Percentiles rank a stretch among this genome's conserved stretches.
phyloP scores from a whole-genome alignment of 2,329 filamentous ascomycete genomes.

The Neofusicoccum umdonicola region DNA sequence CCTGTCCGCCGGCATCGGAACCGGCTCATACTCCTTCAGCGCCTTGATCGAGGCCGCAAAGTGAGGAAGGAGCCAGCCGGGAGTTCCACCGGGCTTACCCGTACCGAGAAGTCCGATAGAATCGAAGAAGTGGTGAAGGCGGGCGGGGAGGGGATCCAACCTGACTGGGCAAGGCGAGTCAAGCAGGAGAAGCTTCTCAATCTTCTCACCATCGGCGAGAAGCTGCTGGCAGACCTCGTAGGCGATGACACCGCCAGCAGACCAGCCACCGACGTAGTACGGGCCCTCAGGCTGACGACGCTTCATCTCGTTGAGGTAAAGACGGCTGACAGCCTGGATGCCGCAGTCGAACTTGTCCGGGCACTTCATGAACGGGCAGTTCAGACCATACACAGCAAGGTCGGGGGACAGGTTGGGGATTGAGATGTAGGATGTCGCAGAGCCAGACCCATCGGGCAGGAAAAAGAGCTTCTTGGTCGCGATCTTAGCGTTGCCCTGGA shows the following conservation, averaged over 20 bases:
- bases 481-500: slow-evolving; percentile 56
- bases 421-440: slow-evolving; percentile 66
- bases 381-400: slow-evolving; percentile 55
- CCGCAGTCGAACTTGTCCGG: slow-evolving; percentile 65
- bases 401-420: slow-evolving; percentile 55
- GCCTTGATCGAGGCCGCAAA: slow-evolving; percentile 68
- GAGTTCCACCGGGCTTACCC: slow-evolving; percentile 58
- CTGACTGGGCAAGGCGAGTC: slow-evolving; percentile 54
- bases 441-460: slow-evolving; percentile 54
- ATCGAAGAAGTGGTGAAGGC: slow-evolving; percentile 70
- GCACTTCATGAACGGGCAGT: slow-evolving; percentile 70
- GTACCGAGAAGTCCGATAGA: slow-evolving; percentile 69
- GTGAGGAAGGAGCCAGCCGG: slow-evolving; percentile 71
- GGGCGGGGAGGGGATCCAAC: slow-evolving; percentile 50
- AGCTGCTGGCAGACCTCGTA: slow-evolving; percentile 52
- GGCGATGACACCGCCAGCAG: slow-evolving; percentile 55
- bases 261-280: slow-evolving; percentile 56
- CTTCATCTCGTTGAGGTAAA: slow-evolving; percentile 69
- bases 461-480: slow-evolving; percentile 57
- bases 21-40: slow-evolving; percentile 66
- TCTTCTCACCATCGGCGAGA: slow-evolving; percentile 47
- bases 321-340: slow-evolving; percentile 62
- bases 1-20: slow-evolving; percentile 58
- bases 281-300: slow-evolving; percentile 65
- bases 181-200: slow-evolving; percentile 52